A percentile compares a stretch with the other conserved stretches of the same genome.
These are phyloP conservation scores for Bassia scoparia DNA, from an alignment of 148 eudicot genomes.

Conservation along the genomic window DNA sequence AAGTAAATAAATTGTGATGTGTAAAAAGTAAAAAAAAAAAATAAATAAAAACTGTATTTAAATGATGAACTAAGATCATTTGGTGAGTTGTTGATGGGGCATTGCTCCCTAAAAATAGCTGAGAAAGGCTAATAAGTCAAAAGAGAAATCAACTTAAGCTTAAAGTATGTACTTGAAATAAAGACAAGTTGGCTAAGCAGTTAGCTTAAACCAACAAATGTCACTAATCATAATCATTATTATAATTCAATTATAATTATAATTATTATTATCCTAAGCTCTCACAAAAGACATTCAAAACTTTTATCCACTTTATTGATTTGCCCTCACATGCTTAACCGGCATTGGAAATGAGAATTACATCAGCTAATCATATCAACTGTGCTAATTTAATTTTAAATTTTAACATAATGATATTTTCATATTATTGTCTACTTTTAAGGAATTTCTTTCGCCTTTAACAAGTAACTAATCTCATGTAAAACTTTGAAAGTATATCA, in stretches of 20 bases:
- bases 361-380: constrained; percentile 46
- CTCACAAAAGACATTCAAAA: constrained; percentile 30
- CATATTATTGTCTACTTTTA: no score
- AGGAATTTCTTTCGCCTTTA: no score
- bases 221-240: constrained; percentile 27
- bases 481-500: no score
- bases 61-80: no score
- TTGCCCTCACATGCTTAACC: constrained; percentile 54
- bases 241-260: no score
- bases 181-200: constrained; percentile 24
- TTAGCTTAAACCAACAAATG: constrained; percentile 24
- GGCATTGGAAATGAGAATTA: constrained; percentile 57
- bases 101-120: constrained; percentile 42
- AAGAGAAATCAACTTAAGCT: constrained; percentile 32
- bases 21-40: no score
- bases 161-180: constrained; percentile 22
- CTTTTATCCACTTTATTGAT: constrained; percentile 29
- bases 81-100: no score
- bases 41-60: no score
- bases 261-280: constrained; percentile 14
- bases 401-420: constrained; percentile 12
- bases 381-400: constrained; percentile 39
- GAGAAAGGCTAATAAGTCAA: constrained; percentile 50
- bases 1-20: no score
- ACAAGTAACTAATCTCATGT: no score